phyloP scores from a whole-genome alignment of 2,329 filamentous ascomycete genomes.

The Geosmithia flava region DNA sequence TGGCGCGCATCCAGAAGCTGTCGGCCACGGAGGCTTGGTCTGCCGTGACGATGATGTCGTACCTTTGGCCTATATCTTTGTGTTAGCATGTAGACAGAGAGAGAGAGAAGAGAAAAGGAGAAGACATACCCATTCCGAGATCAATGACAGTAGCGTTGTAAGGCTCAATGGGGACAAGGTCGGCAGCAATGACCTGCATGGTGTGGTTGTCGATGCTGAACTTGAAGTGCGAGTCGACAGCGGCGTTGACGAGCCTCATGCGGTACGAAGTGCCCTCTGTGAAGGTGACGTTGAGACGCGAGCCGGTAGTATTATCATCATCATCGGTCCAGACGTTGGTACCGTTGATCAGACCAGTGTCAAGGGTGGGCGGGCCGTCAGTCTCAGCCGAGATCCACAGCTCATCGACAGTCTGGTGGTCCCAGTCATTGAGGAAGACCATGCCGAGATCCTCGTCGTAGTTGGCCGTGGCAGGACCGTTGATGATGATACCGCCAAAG shows the following conservation, averaged over 20 bases:
- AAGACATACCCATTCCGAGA: constrained; percentile 25
- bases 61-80: constrained; percentile 32
- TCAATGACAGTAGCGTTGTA: constrained; percentile 32
- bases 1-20: constrained; percentile 33
- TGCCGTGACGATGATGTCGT: constrained; percentile 32
- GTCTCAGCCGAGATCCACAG: constrained; percentile 15
- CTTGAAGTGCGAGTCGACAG: constrained; percentile 31
- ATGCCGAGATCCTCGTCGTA: constrained; percentile 53
- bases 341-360: constrained; percentile 33
- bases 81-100: constrained; percentile 22
- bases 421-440: constrained; percentile 48
- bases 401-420: constrained; percentile 28
- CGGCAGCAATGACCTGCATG: constrained; percentile 38
- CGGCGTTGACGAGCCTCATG: constrained; percentile 36
- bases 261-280: constrained; percentile 28
- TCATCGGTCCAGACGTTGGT: constrained; percentile 23
- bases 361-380: constrained; percentile 20
- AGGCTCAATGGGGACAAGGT: constrained; percentile 39
- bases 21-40: constrained; percentile 10
- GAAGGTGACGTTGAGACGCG: constrained; percentile 23
- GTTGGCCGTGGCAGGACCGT: constrained; percentile 43
- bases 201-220: constrained; percentile 39
- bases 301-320: constrained; percentile 12
- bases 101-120: too few relatives aligned
- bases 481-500: constrained; percentile 47